Percentiles rank a stretch among this genome's conserved stretches.
Evolutionary conservation across 345 rosid species (phyloP).

Genomic region (Ceriops decandra): DNA sequence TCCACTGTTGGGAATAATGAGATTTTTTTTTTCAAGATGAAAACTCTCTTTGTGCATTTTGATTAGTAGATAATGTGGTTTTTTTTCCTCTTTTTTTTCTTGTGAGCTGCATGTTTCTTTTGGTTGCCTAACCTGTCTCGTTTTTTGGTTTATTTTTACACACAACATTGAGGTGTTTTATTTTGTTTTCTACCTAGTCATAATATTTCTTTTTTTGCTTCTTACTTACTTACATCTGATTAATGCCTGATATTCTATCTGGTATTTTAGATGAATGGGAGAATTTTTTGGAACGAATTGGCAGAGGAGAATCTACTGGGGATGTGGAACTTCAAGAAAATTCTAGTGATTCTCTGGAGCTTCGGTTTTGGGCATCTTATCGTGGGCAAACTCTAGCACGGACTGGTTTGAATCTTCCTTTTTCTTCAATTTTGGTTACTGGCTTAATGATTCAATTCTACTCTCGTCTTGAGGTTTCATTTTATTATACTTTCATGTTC

Average conservation of each 20-base stretch:
- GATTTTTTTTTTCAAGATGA: too few relatives aligned
- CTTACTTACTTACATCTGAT: not conserved
- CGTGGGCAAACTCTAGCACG: slow-evolving; percentile 97
- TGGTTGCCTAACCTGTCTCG: too few relatives aligned
- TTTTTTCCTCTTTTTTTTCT: too few relatives aligned
- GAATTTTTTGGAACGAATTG: slow-evolving; percentile 90
- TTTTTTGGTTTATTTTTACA: too few relatives aligned
- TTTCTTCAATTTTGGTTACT: not conserved
- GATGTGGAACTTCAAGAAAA: slow-evolving; percentile 73
- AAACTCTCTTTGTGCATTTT: too few relatives aligned
- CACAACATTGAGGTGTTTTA: not conserved
- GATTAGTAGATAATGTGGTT: too few relatives aligned
- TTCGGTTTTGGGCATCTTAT: slow-evolving; percentile 96
- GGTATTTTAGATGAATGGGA: slow-evolving; percentile 85
- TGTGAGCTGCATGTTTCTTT: too few relatives aligned
- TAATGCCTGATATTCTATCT: slow-evolving; percentile 11
- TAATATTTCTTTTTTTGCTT: not conserved
- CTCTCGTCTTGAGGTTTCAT: slow-evolving; percentile 3
- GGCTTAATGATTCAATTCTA: not conserved
- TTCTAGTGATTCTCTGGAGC: slow-evolving; percentile 81
- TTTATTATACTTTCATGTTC: slow-evolving; percentile 7
- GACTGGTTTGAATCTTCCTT: slow-evolving; percentile 54
- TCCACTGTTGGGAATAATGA: too few relatives aligned
- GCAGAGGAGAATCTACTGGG: slow-evolving; percentile 59
- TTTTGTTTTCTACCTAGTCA: not conserved